Evolutionary conservation across 2,329 filamentous ascomycete species (phyloP).

Genomic region (Nigrograna mackinnonii): DNA sequence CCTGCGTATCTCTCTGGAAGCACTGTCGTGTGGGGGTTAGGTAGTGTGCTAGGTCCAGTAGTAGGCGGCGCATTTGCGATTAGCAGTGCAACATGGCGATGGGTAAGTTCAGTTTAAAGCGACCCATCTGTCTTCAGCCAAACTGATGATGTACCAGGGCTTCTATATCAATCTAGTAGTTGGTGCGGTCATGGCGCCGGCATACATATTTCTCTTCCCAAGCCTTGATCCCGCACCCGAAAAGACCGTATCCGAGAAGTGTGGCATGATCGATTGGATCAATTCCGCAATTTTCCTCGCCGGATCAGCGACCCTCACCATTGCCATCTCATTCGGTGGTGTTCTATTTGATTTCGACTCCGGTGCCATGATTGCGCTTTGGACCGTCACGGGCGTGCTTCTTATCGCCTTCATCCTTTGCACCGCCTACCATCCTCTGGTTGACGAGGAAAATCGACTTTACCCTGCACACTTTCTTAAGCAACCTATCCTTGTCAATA

Average conservation of each 20-base stretch:
- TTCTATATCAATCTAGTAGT: conserved; percentile 62
- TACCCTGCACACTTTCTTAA: too few relatives aligned
- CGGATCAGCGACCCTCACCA: not conserved
- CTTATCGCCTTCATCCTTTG: conserved; percentile 1
- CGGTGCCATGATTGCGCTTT: not conserved
- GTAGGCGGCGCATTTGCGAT: conserved; percentile 51
- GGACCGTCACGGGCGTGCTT: conserved; percentile 1
- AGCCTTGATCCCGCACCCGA: conserved; percentile 6
- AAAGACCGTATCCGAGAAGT: not conserved
- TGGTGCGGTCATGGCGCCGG: conserved; percentile 47
- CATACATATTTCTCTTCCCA: conserved; percentile 7
- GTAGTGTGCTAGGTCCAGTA: conserved; percentile 46
- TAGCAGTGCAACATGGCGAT: conserved; percentile 6
- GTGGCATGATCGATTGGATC: not conserved
- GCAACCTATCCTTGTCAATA: too few relatives aligned
- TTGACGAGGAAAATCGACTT: not conserved
- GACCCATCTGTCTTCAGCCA: too few relatives aligned
- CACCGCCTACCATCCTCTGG: not conserved
- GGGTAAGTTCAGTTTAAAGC: too few relatives aligned
- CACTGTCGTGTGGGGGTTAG: conserved; percentile 13
- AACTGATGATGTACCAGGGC: too few relatives aligned
- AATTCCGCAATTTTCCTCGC: not conserved
- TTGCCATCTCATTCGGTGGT: conserved; percentile 2
- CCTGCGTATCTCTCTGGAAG: conserved; percentile 4
- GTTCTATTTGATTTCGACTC: not conserved